Evolutionary conservation across 2,329 filamentous ascomycete genomes (phyloP).

Genomic region (Neofusicoccum kwambonambiense): DNA sequence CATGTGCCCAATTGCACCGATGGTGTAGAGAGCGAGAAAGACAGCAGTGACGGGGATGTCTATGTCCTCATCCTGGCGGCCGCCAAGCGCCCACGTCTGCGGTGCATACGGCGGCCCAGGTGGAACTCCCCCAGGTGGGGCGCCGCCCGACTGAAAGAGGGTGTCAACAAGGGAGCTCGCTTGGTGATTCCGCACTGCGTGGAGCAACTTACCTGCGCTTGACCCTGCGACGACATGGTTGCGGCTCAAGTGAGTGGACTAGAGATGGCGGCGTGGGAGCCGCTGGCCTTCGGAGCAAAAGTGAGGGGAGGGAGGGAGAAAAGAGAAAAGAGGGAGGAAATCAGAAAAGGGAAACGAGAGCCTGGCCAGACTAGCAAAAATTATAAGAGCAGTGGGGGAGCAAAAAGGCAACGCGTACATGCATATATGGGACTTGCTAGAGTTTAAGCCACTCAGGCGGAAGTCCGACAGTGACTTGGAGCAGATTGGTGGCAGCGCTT

Average conservation of each 20-base stretch:
- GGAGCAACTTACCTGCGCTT: background rate
- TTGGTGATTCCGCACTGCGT: too few relatives aligned
- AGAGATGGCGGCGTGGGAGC: background rate
- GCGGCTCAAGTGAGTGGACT: background rate
- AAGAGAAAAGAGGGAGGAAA: background rate
- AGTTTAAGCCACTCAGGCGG: background rate
- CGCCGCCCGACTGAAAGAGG: background rate
- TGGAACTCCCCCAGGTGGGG: background rate
- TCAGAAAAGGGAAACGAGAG: background rate
- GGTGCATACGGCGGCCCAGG: slow-evolving; percentile 29
- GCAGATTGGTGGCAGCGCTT: slow-evolving; percentile 7
- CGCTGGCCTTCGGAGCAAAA: background rate
- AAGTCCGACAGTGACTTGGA: background rate
- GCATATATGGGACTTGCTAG: background rate
- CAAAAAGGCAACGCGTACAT: slow-evolving; percentile 1
- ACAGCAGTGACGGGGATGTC: slow-evolving; percentile 44
- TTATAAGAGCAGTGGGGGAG: background rate
- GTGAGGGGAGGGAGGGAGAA: background rate
- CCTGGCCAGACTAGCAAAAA: background rate
- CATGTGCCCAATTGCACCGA: slow-evolving; percentile 42
- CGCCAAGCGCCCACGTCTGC: slow-evolving; percentile 36
- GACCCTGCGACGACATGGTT: slow-evolving; percentile 4
- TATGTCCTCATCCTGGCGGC: slow-evolving; percentile 32
- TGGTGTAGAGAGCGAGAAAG: slow-evolving; percentile 43
- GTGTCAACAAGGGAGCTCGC: background rate